These are phyloP conservation scores for Sphagnum magellanicum DNA, from an alignment of 228 moss, liverwort and hornwort species.

Conservation along the genomic window DNA sequence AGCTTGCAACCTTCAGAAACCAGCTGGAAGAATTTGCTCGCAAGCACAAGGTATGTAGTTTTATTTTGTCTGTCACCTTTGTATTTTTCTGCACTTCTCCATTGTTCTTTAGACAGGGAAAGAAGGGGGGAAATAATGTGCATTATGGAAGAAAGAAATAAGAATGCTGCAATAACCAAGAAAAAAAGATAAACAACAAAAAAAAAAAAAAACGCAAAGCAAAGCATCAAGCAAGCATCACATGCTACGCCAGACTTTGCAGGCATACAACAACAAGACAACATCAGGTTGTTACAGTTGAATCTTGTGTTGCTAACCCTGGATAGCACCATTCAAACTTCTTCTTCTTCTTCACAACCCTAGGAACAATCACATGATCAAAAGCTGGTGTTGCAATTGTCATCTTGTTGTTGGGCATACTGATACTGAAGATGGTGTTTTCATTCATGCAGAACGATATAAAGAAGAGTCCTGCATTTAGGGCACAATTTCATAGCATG, in stretches of 20 bases:
- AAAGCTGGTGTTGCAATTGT: neutral
- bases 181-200: too few relatives aligned
- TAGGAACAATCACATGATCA: neutral
- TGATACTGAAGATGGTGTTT: neutral
- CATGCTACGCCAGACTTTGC: neutral
- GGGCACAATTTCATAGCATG: constrained; percentile 92
- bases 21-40: constrained; percentile 93
- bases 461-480: constrained; percentile 76
- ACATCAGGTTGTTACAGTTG: neutral
- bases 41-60: constrained; percentile 61
- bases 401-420: neutral
- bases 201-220: too few relatives aligned
- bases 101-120: too few relatives aligned
- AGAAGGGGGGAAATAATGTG: too few relatives aligned
- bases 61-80: too few relatives aligned
- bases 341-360: neutral
- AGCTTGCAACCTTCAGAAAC: constrained; percentile 73
- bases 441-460: constrained; percentile 54
- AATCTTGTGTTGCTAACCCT: neutral
- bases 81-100: too few relatives aligned
- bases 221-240: neutral
- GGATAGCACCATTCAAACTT: too few relatives aligned
- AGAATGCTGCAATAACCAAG: too few relatives aligned
- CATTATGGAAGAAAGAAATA: too few relatives aligned
- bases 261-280: neutral